A percentile compares a stretch with the other conserved stretches of the same genome.
Conservation (phyloP, 2,329 filamentous ascomycete species). For the Blastomyces percursus region DNA sequence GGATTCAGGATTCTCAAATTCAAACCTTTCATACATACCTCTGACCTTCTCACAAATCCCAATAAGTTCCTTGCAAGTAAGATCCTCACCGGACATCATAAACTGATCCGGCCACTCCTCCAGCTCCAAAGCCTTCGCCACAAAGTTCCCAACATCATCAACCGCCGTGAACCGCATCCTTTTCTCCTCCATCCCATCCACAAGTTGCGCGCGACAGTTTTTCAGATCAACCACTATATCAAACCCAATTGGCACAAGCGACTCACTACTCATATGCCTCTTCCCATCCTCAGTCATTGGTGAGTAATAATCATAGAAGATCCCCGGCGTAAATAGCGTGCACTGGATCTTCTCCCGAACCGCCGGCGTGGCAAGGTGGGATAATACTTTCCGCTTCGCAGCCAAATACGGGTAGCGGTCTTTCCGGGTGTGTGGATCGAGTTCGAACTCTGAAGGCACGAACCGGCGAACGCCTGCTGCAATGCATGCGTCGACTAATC, state of each 20-base stretch:
- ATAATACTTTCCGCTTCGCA: neutral
- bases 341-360: neutral
- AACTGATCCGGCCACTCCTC: constrained; percentile 3
- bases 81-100: neutral
- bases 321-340: constrained; percentile 2
- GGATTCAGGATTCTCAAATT: neutral
- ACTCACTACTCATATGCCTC: constrained; percentile 1
- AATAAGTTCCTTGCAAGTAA: neutral
- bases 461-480: neutral
- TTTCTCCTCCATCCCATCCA: constrained; percentile 2
- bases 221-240: constrained; percentile 2
- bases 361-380: neutral
- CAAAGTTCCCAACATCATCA: constrained; percentile 3
- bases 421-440: neutral
- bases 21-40: neutral
- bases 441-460: constrained; percentile 2
- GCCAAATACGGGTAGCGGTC: neutral
- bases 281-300: neutral
- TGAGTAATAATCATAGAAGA: constrained; percentile 5
- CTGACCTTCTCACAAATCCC: constrained; percentile 3
- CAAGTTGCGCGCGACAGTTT: neutral
- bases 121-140: constrained; percentile 3
- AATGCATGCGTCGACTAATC: constrained; percentile 2
- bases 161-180: constrained; percentile 1
- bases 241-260: constrained; percentile 3